Evolutionary conservation across 2,329 filamentous ascomycete genomes (phyloP), one percentile per base, ranked within the genome.

Genomic region (Trichoderma sp.): DNA sequence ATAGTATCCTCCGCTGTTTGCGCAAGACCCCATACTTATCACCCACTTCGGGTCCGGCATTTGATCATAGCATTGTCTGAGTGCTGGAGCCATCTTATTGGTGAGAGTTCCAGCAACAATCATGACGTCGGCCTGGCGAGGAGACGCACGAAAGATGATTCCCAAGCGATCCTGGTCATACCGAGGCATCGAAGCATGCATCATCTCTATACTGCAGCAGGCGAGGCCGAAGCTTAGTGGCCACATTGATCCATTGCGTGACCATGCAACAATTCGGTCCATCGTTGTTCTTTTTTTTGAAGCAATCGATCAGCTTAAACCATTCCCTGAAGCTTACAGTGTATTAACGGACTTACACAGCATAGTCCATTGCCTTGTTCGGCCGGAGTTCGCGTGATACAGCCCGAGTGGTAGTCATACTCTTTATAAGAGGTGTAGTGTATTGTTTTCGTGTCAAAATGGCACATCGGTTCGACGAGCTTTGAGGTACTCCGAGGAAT

Each of bases 11-110:
- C 92, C 92, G 63, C 92, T 91, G 80, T 94, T 94, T 70, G 92
- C 92, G 79, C 92, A 95, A 76, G 89, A 92, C 13, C 92, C 92
- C 92, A 95, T 95, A 74, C 89, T 91, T 76, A 88, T 80, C 74
- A 95, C 93, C 93, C 93, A 97, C 77, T 91, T 87, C n/a, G 93
- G 93, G 34, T 97, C 93, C 30, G 93, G 93, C 93, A 97, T 97
- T 84, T 97, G 94, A 80, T 97, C 94, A 83, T 97, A 97, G 71
- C 96, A 90, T 82, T 96, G 92, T 80, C 94, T 87, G 77, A 97
- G 83, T 37, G 94, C 94, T 2, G 94, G 93, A 1, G 93, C 93
- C 94, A 97, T 97, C 85, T 97, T 97, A 86, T 97, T 97, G 74
- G 93, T 96, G 71, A 97, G 87, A 30, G 94, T 97, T 69, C 94